A percentile compares a stretch with the other conserved stretches of the same genome.
Conservation (phyloP, 768 basidiomycete species). For the Lactarius tabidus region DNA sequence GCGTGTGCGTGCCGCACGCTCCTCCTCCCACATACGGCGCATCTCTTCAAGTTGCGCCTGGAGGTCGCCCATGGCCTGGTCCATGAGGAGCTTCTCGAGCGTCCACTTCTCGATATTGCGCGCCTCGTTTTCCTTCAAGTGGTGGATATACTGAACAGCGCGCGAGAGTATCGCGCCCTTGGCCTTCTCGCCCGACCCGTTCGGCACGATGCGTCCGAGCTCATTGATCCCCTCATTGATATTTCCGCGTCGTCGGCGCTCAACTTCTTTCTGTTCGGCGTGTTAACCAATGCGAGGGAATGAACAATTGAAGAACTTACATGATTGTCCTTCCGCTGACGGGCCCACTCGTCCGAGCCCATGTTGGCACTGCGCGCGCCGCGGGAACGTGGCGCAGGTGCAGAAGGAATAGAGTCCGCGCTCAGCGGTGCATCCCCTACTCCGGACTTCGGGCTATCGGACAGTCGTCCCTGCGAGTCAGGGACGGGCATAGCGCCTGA, state of each 20-base stretch:
- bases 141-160: conserved; percentile 88
- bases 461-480: conserved; percentile 2
- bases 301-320: conserved; percentile 37
- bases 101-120: conserved; percentile 94
- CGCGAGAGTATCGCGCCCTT: conserved; percentile 87
- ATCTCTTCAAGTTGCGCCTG: conserved; percentile 82
- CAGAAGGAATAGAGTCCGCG: conserved; percentile 16
- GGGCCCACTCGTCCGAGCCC: conserved; percentile 75
- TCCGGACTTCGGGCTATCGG: conserved; percentile 26
- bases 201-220: conserved; percentile 84
- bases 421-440: background rate
- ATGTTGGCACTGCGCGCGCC: conserved; percentile 56
- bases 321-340: conserved; percentile 80
- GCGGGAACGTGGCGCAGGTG: conserved; percentile 33
- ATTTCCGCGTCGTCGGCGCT: conserved; percentile 88
- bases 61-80: conserved; percentile 85
- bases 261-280: conserved; percentile 88
- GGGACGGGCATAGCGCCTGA: conserved; percentile 9
- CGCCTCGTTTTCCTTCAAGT: conserved; percentile 87
- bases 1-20: conserved; percentile 54
- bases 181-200: conserved; percentile 79
- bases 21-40: conserved; percentile 78
- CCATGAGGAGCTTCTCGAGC: conserved; percentile 86
- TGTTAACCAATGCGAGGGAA: conserved; percentile 3
- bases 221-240: conserved; percentile 97